phyloP scores from a whole-genome alignment of 2,329 filamentous ascomycete species.

The Coniochaeta ligniaria region DNA sequence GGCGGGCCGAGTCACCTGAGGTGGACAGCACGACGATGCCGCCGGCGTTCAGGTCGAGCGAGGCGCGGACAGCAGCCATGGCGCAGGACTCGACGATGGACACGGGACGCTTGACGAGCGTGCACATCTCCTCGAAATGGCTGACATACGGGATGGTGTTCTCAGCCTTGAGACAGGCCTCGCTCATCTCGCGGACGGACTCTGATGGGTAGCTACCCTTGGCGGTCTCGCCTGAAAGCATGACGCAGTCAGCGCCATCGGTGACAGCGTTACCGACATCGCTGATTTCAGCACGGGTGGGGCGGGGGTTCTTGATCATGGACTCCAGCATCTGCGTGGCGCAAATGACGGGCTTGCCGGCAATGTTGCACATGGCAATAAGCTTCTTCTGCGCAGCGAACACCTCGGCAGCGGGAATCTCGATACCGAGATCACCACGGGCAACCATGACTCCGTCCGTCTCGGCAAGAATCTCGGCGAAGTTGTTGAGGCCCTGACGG shows the following conservation, averaged over 20 bases:
- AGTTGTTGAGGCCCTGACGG: conserved; percentile 99
- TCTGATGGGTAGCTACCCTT: conserved; percentile 93
- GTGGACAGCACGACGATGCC: conserved; percentile 96
- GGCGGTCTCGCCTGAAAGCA: conserved; percentile 98
- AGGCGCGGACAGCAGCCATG: conserved; percentile 94
- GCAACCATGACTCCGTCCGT: conserved; percentile 99
- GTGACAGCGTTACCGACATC: conserved; percentile 98
- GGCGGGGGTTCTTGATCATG: conserved; percentile 99
- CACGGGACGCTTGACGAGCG: conserved; percentile 74
- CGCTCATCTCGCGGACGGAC: conserved; percentile 95
- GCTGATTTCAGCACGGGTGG: conserved; percentile 95
- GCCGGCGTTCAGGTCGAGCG: conserved; percentile 91
- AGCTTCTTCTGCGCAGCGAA: conserved; percentile 99
- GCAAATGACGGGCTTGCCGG: conserved; percentile 97
- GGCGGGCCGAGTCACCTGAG: conserved; percentile 87
- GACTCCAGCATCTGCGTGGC: conserved; percentile 99
- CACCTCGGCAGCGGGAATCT: conserved; percentile 96
- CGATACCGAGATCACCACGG: conserved; percentile 95
- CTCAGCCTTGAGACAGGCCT: conserved; percentile 93
- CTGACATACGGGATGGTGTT: conserved; percentile 95
- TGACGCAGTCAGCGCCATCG: conserved; percentile 97
- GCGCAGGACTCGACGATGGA: conserved; percentile 88
- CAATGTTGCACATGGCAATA: conserved; percentile 99
- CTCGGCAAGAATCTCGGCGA: conserved; percentile 89
- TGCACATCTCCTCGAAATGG: conserved; percentile 92